Base-by-base conservation (phyloP, 73 alveolate genomes). In the Paramecium sonneborni region DNA sequence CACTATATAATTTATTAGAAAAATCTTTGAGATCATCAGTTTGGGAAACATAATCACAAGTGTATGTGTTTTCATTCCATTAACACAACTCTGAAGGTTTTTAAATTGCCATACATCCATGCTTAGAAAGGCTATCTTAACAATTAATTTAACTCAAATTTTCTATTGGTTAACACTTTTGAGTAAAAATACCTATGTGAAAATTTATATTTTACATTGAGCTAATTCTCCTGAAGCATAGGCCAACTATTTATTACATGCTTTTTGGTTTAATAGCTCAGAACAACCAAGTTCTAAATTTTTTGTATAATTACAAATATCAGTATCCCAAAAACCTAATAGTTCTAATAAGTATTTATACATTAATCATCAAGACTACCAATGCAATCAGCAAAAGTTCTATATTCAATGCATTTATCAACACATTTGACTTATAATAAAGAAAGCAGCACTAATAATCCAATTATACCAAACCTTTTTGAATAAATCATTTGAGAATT, bases 161-260 rank as follows among this genome's bases (percentile, higher is more conserved):
- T 26, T 26, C 6, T 12, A 62, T 62, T 10, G 39, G 48, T 32
- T 26, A 26, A 62, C 84, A 62, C 39, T 30, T 32, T 6, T 8
- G 20, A 14, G 7, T 32, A n/a, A 30, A 62, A 26, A 26, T 26
- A 26, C 84, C 84, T 62, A 62, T 23, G 24, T 7, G 21, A 30
- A 11, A 30, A 10, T 3, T 14, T 30, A 6, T 3, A 30, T 32
- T 14, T 7, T 62, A 62, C 84, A 62, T 32, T 62, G 6, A 9
- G 84, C 84, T 30, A 62, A 30, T 62, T 62, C 84, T 62, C 84
- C 84, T 30, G 84, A 62, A 30, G 48, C 44, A 62, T 62, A 62
- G 0, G 84, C 84, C 23, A 62, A 32, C 10, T 62, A 62, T 32
- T 62, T 62, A 26, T 32, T 26, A 24, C 84, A 62, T 3, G 84